Evolutionary conservation across 2,329 filamentous ascomycete species (phyloP), one percentile per base, ranked within the genome.

Genomic region (Monilinia polystroma): DNA sequence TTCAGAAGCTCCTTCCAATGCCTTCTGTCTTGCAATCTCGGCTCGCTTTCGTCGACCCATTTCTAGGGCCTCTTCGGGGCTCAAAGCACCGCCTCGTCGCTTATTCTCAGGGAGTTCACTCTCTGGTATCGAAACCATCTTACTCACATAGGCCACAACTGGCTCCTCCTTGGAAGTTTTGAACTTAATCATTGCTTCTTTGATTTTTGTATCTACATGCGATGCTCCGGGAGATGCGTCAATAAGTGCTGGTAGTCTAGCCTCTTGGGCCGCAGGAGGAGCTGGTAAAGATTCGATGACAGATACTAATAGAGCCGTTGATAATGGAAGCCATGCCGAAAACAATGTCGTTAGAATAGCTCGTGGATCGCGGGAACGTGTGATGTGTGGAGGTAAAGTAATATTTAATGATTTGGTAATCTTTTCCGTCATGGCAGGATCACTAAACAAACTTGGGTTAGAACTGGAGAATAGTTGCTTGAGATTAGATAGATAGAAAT

Each of bases 51-150:
- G 91, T 20, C 93, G 86, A 0, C 91, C 95, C 67, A 97, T 80
- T 70, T 97, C 93, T 71, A 91, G 83, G 4, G 95, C 95, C 78
- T 98, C 95, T 70, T 97, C 95, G 1, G 92, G 90, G 51, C 87
- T 96, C 74, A 98, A 84, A 54, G 88, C 86, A 0, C 89, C 87
- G 20, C 80, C 78, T 20, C 87, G 84, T 56, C 92, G 85, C 77
- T 90, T 96, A 77, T 97, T 97, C 63, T 94, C 87, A 0, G 92
- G 91, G 6, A 99, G 81, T 73, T 99, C 94, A 77, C 92, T 97
- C 75, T 96, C 92, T 0, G 93, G 94, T 16, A 99, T 84, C 0
- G 95, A 95, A 1, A 98, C 91, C 93, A 99, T 97, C 77, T 99
- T 99, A 80, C 94, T 98, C 68, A 99, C 91, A 72, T 97, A 99